Conservation (phyloP, 2,329 filamentous ascomycete genomes). For the Hypoxylon sp. region DNA sequence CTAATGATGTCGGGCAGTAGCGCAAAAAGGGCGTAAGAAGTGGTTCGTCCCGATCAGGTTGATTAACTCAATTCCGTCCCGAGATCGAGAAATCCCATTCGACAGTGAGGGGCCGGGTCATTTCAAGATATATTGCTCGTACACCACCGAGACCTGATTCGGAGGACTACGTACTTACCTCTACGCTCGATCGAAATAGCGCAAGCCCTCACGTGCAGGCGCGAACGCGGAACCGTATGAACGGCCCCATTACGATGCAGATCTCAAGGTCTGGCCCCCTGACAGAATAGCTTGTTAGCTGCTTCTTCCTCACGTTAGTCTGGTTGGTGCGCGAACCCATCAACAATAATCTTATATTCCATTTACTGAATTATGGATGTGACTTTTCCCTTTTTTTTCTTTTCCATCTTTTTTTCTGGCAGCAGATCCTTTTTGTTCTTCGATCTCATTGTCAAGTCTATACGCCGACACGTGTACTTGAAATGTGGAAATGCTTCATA, state of each 20-base stretch:
- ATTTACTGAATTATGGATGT: conserved; percentile 2
- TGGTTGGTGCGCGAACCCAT: not conserved
- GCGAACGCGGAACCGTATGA: conserved; percentile 3
- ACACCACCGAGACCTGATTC: conserved; percentile 30
- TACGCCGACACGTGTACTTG: not conserved
- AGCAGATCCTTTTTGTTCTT: not conserved
- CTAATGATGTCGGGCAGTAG: conserved; percentile 7
- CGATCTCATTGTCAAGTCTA: not conserved
- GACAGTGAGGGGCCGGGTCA: conserved; percentile 25
- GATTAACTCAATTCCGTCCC: conserved; percentile 18
- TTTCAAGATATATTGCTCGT: conserved; percentile 39
- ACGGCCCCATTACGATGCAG: conserved; percentile 24
- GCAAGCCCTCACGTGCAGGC: conserved; percentile 29
- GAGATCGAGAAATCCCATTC: conserved; percentile 18
- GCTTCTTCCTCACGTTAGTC: not conserved
- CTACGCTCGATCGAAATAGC: conserved; percentile 36
- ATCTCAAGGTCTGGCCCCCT: conserved; percentile 38
- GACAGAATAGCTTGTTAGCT: not conserved
- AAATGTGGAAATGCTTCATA: conserved; percentile 17
- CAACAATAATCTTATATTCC: conserved; percentile 7
- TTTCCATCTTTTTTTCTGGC: not conserved
- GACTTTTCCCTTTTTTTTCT: not conserved
- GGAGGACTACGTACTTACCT: conserved; percentile 13
- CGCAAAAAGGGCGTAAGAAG: not conserved
- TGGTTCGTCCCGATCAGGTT: conserved; percentile 31